Conservation (phyloP, 2,329 filamentous ascomycete genomes). For the Arthroderma uncinatum region DNA sequence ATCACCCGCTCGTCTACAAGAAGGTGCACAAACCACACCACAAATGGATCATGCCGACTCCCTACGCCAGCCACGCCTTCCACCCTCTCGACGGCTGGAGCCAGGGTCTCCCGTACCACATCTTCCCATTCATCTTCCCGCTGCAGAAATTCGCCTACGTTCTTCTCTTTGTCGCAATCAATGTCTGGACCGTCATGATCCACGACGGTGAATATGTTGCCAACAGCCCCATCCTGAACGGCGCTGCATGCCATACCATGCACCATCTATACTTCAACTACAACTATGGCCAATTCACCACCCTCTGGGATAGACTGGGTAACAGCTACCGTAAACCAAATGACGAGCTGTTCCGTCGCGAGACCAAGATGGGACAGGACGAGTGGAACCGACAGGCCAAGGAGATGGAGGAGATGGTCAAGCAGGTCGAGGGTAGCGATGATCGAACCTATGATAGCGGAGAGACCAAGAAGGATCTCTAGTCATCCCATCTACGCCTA, state of each 20-base stretch:
- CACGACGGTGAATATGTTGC: constrained; percentile 91
- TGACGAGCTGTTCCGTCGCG: constrained; percentile 69
- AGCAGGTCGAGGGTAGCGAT: constrained; percentile 56
- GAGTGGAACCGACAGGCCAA: constrained; percentile 69
- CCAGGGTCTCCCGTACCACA: constrained; percentile 81
- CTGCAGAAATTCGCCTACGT: constrained; percentile 86
- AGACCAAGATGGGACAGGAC: constrained; percentile 70
- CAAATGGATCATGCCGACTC: constrained; percentile 99
- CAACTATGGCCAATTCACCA: constrained; percentile 94
- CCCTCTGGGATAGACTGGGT: constrained; percentile 77
- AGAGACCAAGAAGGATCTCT: constrained; percentile 30
- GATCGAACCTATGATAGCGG: constrained; percentile 33
- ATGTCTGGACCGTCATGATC: constrained; percentile 95
- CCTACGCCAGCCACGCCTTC: constrained; percentile 86
- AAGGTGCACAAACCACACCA: constrained; percentile 91
- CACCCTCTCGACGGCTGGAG: constrained; percentile 85
- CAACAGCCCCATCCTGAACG: constrained; percentile 84
- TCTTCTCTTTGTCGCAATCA: constrained; percentile 78
- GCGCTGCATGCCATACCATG: constrained; percentile 84
- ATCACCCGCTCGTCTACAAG: constrained; percentile 75
- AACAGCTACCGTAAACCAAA: constrained; percentile 81
- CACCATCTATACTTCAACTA: constrained; percentile 82
- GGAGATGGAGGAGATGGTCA: constrained; percentile 65
- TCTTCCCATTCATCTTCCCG: constrained; percentile 87
- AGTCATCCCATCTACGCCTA: constrained; percentile 1